Evolutionary conservation across 768 basidiomycete genomes (phyloP), one percentile per base, ranked within the genome.

Genomic region (Fibroporia radiculosa): DNA sequence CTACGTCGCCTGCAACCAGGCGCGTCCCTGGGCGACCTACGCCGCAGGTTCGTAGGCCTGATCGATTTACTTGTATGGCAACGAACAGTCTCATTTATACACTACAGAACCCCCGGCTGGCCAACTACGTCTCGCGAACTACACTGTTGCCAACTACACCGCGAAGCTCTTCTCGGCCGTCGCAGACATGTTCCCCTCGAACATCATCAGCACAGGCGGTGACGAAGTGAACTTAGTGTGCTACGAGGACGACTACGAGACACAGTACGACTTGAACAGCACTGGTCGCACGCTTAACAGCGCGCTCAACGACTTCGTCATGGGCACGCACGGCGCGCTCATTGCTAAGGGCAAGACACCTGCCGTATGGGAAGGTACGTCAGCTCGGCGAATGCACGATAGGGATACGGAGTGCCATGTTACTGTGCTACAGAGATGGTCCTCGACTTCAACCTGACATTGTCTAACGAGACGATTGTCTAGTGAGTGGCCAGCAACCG

Each of bases 211-310:
- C 43, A 70, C 72, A 0, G 75, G 75, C 13, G 74, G 75, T 0
- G 74, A 75, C 52, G 72, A 75, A 48, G 46, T 73, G 53, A 74
- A 73, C 54, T 50, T 49, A 24, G 54, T 56, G n/a, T 69, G 68
- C 53, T 72, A 70, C 53, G 59, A 56, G 24, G 53, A 63, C 11
- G 73, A 75, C 48, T 40, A 51, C 5, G 48, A 49, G 28, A 69
- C 70, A 3, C 61, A 64, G 44, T 29, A 47, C 0, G 45, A 53
- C 5, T 57, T 75, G 25, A 52, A 55, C 14, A 31, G 48, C 12
- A 59, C 56, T 3, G 62, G 63, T 2, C 48, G 61, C 55, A 46
- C 45, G 4, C 48, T 74, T 2, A 60, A 69, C 18, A 54, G 71
- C 42, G 72, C 71, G 0, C 58, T 77, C n/a, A 52, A 56, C 38